A percentile compares a stretch with the other conserved stretches of the same genome.
Evolutionary conservation across 2,329 filamentous ascomycete species (phyloP).

Genomic region (Corinectria fuckeliana): DNA sequence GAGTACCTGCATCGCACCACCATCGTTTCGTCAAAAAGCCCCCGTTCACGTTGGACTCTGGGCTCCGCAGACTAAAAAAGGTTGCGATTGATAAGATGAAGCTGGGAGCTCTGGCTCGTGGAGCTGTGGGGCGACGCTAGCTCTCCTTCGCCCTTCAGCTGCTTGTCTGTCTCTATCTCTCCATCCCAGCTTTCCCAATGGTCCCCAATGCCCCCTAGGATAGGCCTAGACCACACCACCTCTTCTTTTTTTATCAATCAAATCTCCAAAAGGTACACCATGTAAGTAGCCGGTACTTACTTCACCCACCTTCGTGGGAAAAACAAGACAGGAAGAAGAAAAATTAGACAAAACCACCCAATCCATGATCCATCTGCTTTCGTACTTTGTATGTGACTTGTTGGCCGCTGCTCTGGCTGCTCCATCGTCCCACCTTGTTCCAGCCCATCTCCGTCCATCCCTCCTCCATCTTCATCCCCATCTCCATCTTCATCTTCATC

Average conservation of each 20-base stretch:
- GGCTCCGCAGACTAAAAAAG: background rate
- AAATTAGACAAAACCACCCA: too few species aligned
- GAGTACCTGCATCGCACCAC: background rate
- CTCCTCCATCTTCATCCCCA: slow-evolving; percentile 1
- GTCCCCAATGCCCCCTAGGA: too few species aligned
- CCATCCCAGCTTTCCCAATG: background rate
- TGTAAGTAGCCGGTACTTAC: slow-evolving; percentile 7
- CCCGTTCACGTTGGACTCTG: background rate
- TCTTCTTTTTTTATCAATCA: slow-evolving; percentile 12
- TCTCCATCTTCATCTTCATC: background rate
- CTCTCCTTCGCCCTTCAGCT: slow-evolving; percentile 2
- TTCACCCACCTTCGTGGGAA: too few species aligned
- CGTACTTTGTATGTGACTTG: background rate
- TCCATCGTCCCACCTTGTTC: slow-evolving; percentile 11
- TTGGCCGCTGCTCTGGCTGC: background rate
- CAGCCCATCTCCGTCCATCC: background rate
- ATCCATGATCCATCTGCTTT: too few species aligned
- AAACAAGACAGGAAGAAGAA: too few species aligned
- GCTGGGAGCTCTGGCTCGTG: background rate
- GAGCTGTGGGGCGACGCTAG: slow-evolving; percentile 6
- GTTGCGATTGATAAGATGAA: slow-evolving; percentile 37
- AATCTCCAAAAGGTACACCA: background rate
- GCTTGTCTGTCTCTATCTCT: slow-evolving; percentile 22
- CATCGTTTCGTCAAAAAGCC: background rate
- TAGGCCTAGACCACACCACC: too few species aligned